Percentiles rank a stretch among this genome's conserved stretches.
Evolutionary conservation across 176 grass and related monocot species (phyloP).

Genomic region (Oryza australiensis): DNA sequence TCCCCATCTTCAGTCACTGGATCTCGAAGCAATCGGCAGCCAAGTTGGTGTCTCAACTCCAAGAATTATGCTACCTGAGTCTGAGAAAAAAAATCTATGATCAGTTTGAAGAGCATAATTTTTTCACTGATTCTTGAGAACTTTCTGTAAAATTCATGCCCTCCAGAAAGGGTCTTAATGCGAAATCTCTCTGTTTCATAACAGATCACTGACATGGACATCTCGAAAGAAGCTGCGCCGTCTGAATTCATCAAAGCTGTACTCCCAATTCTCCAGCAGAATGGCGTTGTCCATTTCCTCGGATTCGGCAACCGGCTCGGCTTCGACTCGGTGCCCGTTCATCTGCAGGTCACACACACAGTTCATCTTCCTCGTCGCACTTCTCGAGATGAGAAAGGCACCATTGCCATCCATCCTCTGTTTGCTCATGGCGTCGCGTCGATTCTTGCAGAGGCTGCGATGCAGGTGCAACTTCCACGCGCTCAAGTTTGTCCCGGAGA

Average conservation of each 20-base stretch:
- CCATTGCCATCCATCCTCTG: neutral
- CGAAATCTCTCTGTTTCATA: neutral
- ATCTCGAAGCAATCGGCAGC: slow-evolving; percentile 83
- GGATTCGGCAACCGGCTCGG: slow-evolving; percentile 95
- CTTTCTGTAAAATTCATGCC: neutral
- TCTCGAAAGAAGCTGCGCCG: slow-evolving; percentile 79
- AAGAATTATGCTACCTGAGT: neutral
- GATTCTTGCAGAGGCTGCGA: slow-evolving; percentile 65
- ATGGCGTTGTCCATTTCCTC: slow-evolving; percentile 75
- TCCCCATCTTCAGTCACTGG: slow-evolving; percentile 56
- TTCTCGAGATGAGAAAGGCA: neutral
- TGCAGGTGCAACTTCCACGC: slow-evolving; percentile 99
- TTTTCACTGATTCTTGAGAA: neutral
- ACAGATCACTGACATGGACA: slow-evolving; percentile 87
- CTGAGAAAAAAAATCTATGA: neutral
- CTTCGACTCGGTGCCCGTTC: slow-evolving; percentile 76
- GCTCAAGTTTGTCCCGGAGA: slow-evolving; percentile 75
- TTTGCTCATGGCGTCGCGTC: neutral
- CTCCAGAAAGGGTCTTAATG: neutral
- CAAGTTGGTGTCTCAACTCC: slow-evolving; percentile 50
- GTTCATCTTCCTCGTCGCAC: neutral
- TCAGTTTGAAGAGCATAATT: neutral
- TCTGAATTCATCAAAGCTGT: slow-evolving; percentile 63
- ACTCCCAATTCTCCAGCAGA: slow-evolving; percentile 68
- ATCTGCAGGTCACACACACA: slow-evolving; percentile 65